A percentile compares a stretch with the other conserved stretches of the same genome.
These are phyloP conservation scores for Canavalia ensiformis DNA, from an alignment of 306 rosid species.

Conservation along the genomic window DNA sequence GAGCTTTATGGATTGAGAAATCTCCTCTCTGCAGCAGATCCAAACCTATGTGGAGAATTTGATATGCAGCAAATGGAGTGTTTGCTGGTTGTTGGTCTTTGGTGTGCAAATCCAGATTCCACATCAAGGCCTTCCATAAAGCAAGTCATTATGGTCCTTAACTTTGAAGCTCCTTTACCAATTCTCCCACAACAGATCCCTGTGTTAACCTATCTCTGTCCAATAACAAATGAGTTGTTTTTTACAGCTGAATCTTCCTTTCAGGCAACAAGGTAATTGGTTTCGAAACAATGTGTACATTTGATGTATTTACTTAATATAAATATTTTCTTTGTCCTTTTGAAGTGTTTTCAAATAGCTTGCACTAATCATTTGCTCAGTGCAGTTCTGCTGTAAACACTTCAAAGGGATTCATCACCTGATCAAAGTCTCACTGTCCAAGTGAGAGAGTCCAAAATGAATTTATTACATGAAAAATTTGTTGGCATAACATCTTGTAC, in stretches of 20 bases:
- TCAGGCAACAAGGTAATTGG: neutral
- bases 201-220: constrained; percentile 4
- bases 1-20: constrained; percentile 49
- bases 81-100: constrained; percentile 39
- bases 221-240: neutral
- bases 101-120: constrained; percentile 51
- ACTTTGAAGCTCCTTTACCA: constrained; percentile 51
- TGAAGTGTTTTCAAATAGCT: neutral
- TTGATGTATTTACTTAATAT: neutral
- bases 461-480: neutral
- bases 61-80: constrained; percentile 49
- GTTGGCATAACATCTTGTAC: neutral
- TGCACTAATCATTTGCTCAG: neutral
- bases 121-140: constrained; percentile 31
- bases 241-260: neutral
- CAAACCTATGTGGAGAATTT: constrained; percentile 42
- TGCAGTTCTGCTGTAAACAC: neutral
- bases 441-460: neutral
- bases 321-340: neutral
- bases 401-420: neutral
- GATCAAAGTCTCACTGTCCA: neutral
- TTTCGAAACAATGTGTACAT: neutral
- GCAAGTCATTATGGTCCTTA: constrained; percentile 47
- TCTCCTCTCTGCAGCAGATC: constrained; percentile 39
- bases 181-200: constrained; percentile 46